These are phyloP conservation scores for Dioscorea dumetorum DNA, from an alignment of 106 monocot species.

Conservation along the genomic window DNA sequence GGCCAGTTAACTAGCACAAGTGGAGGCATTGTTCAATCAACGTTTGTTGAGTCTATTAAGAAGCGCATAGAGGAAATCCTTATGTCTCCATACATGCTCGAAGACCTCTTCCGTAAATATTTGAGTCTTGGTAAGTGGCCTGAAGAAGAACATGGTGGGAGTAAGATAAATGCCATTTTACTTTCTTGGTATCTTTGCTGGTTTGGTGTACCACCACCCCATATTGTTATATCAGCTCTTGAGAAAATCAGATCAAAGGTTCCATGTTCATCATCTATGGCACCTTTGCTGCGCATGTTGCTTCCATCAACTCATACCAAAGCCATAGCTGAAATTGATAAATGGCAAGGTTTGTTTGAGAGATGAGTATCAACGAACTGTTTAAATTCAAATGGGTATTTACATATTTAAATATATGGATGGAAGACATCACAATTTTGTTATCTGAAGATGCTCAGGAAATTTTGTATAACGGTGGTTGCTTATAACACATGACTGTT, in stretches of 20 bases:
- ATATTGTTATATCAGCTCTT: constrained; percentile 35
- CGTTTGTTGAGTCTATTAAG: constrained; percentile 68
- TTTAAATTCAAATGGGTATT: too few species aligned
- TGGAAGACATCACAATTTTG: too few species aligned
- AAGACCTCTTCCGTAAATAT: constrained; percentile 32
- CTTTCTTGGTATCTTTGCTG: constrained; percentile 93
- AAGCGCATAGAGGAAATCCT: constrained; percentile 73
- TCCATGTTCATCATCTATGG: constrained; percentile 12
- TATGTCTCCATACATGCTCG: constrained; percentile 14
- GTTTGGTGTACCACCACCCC: constrained; percentile 56
- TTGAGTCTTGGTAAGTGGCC: constrained; percentile 50
- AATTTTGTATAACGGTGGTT: too few species aligned
- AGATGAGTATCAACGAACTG: too few species aligned
- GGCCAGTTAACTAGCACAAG: constrained; percentile 39
- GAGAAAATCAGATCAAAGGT: constrained; percentile 36
- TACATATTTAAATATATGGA: too few species aligned
- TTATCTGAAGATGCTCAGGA: too few species aligned
- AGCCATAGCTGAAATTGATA: constrained; percentile 54
- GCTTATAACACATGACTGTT: too few species aligned
- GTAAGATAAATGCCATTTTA: constrained; percentile 27
- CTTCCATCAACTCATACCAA: constrained; percentile 42
- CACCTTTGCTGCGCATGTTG: constrained; percentile 62
- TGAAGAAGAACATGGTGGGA: neutral
- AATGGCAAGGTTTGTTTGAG: neutral
- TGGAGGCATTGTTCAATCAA: constrained; percentile 56